Evolutionary conservation across 2,329 filamentous ascomycete species (phyloP), one percentile per base, ranked within the genome.

Genomic region (Arachnopeziza araneosa): DNA sequence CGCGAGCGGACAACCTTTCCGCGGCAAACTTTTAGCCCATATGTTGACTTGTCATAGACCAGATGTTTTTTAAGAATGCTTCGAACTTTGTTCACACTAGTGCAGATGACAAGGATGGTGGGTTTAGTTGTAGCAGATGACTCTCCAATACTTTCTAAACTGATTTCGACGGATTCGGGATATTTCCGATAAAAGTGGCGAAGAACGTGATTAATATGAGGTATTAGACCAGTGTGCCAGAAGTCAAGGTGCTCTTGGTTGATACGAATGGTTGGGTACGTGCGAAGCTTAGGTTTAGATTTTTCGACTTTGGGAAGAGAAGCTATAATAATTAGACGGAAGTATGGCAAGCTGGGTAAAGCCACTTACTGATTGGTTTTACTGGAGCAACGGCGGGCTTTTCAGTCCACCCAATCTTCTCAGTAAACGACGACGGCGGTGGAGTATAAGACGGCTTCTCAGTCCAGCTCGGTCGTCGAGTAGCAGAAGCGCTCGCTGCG

Each of bases 101-200:
- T 88, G 74, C 90, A 93, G 3, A 91, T 86, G 9, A 93, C 85
- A 22, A 93, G 78, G 0, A 92, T 88, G 0, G 90, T 93, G 0
- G 90, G 89, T 58, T 81, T 83, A 0, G 86, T 85, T 58, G 82
- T 84, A 44, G 85, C 79, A 6, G 84, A 80, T 2, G 84, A 85
- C 56, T 89, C 85, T 21, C 90, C 90, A 50, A 92, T 85, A 0
- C 86, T 88, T 62, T 91, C 85, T 1, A 93, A 82, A 10, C 88
- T 89, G 50, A 93, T 91, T 68, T 90, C 89, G 36, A 91, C 85
- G 0, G 89, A 90, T 71, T 93, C 90, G 0, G 86, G 82, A 55
- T 90, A 82, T 66, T 89, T 89, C 64, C 83, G 83, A 68, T 92
- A 86, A 61, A 90, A 90, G 55, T 84, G 81, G 23, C 86, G 83